These are phyloP conservation scores for Pascua guehoae DNA, from an alignment of 1,284 basidiomycete genomes.

Conservation along the genomic window DNA sequence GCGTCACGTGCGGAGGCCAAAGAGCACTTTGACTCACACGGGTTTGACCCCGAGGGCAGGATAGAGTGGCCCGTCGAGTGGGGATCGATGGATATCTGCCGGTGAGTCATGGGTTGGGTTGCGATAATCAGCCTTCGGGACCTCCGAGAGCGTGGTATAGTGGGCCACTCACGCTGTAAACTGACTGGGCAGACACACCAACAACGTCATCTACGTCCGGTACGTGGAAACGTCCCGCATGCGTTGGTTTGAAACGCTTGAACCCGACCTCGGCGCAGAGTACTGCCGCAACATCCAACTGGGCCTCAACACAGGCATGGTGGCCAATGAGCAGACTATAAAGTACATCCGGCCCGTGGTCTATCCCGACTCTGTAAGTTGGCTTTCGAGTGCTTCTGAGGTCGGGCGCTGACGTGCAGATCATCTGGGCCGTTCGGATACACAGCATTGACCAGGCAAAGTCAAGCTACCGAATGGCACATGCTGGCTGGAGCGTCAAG, in stretches of 20 bases:
- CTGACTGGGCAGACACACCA: conserved; percentile 35
- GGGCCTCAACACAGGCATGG: conserved; percentile 35
- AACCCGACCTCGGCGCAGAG: conserved; percentile 23
- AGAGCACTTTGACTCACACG: conserved; percentile 25
- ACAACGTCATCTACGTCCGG: conserved; percentile 43
- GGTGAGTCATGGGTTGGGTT: conserved; percentile 25
- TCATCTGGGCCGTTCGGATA: no score
- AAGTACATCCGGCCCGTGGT: conserved; percentile 38
- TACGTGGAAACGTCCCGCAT: conserved; percentile 45
- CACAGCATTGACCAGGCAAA: no score
- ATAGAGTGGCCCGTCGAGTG: conserved; percentile 46
- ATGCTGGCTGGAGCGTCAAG: no score
- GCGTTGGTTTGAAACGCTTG: conserved; percentile 32
- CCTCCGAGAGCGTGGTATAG: no score
- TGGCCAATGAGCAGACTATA: conserved; percentile 31
- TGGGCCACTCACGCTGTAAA: no score
- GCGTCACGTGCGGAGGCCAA: conserved; percentile 14
- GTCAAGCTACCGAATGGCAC: no score
- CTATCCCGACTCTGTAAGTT: conserved; percentile 44
- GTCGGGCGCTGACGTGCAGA: no score
- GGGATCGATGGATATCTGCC: conserved; percentile 47
- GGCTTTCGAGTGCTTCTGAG: not conserved
- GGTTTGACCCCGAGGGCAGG: conserved; percentile 33
- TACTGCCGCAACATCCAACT: no score
- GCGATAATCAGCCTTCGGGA: no score